Evolutionary conservation across 1,284 basidiomycete species (phyloP), one percentile per base, ranked within the genome.

Genomic region (Sanghuangporus weigelae): DNA sequence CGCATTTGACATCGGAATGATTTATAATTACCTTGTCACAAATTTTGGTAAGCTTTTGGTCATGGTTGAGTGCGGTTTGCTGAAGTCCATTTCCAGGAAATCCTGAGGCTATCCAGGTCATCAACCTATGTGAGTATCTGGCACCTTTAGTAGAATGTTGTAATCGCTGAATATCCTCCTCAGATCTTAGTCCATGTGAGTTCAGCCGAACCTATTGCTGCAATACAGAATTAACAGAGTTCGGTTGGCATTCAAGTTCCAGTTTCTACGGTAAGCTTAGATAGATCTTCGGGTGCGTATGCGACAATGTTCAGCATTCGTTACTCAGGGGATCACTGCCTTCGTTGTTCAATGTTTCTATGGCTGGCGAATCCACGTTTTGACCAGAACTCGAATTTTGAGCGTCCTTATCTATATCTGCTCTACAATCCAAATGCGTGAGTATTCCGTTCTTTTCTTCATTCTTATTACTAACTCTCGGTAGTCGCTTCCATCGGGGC

Each of bases 271-370:
- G 26, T 31, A 31, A 31, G 26, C 26, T 31, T 31, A 31, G 26
- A 31, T 31, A 31, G 26, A 31, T 31, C 26, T 31, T 5, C 5
- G 26, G 26, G 26, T 3, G 5, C 26, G 3, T 31, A 31, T 31
- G 26, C 3, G 3, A 31, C 3, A 11, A 23, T 39, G n/a, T 11
- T 31, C 54, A 38, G n/a, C 40, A 11, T 4, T 2, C 2, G 11
- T 2, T 11, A 35, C 35, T 44, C n/a, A 77, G 76, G 74, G 69
- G 12, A 69, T 78, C 23, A 75, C 76, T 46, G 73, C 73, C 8
- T 64, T 67, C 21, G 59, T 72, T 21, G 75, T 79, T n/a, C 75
- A 78, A 63, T 40, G 70, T 4, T 77, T 77, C 67, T 76, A 75
- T 57, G 73, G 74, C 3, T 78, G 77, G 76, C 68, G 77, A 26